Evolutionary conservation across 2,329 filamentous ascomycete species (phyloP).

Genomic region (Xylaria arbuscula): DNA sequence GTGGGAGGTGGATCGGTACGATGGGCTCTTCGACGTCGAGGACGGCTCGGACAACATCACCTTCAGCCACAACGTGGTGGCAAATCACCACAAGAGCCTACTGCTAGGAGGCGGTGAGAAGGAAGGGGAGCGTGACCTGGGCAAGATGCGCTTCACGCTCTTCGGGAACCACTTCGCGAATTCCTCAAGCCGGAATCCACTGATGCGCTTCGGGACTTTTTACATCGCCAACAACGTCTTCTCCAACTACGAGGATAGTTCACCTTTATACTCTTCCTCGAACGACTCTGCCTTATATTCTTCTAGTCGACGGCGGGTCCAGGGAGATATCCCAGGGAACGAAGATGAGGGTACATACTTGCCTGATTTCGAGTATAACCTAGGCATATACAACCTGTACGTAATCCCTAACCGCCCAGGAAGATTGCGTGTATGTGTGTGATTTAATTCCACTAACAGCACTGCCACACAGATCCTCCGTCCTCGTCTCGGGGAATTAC

Average conservation of each 20-base stretch:
- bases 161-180: conserved; percentile 40
- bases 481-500: conserved; percentile 40
- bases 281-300: background rate
- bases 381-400: conserved; percentile 43
- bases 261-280: conserved; percentile 23
- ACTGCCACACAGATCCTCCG: conserved; percentile 38
- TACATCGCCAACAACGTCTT: conserved; percentile 41
- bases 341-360: conserved; percentile 22
- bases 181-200: conserved; percentile 38
- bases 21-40: conserved; percentile 41
- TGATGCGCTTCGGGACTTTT: conserved; percentile 42
- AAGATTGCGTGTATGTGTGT: no score
- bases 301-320: background rate
- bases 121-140: conserved; percentile 36
- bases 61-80: conserved; percentile 41
- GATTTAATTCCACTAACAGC: no score
- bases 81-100: conserved; percentile 42
- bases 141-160: conserved; percentile 41
- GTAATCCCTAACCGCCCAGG: no score
- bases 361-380: conserved; percentile 39
- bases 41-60: conserved; percentile 41
- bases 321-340: background rate
- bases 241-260: conserved; percentile 33
- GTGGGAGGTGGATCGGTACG: conserved; percentile 40
- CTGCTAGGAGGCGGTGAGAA: conserved; percentile 43